Percentiles rank a stretch among this genome's conserved stretches.
phyloP scores from a whole-genome alignment of 2,329 filamentous ascomycete genomes.

The Aspergillus sp. region DNA sequence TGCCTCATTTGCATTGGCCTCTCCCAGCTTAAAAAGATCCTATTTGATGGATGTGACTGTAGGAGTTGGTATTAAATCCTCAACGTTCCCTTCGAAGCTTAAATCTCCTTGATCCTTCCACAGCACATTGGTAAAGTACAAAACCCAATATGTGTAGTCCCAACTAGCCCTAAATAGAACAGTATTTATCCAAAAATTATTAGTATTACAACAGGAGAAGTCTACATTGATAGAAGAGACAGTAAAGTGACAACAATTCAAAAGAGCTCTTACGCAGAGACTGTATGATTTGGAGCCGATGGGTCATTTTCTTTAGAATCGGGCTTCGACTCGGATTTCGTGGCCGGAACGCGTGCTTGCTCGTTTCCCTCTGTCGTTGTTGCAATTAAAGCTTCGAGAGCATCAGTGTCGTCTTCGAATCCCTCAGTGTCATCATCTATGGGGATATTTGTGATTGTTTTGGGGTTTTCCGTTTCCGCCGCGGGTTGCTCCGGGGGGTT shows the following conservation, averaged over 20 bases:
- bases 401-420: slow-evolving; percentile 37
- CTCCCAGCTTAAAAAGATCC: too few relatives aligned
- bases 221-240: too few relatives aligned
- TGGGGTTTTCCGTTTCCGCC: slow-evolving; percentile 3
- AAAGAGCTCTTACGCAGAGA: not conserved
- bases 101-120: too few relatives aligned
- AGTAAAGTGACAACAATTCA: not conserved
- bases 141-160: too few relatives aligned
- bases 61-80: too few relatives aligned
- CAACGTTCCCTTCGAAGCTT: too few relatives aligned
- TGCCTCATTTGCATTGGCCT: too few relatives aligned
- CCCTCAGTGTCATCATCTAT: slow-evolving; percentile 19
- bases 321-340: not conserved
- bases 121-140: too few relatives aligned
- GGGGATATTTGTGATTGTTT: slow-evolving; percentile 3
- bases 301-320: not conserved
- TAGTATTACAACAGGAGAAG: too few relatives aligned
- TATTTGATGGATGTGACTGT: too few relatives aligned
- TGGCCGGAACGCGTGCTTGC: not conserved
- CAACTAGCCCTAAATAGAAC: too few relatives aligned
- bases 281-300: not conserved
- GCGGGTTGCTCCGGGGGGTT: not conserved
- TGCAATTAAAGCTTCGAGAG: slow-evolving; percentile 33
- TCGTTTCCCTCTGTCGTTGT: slow-evolving; percentile 10
- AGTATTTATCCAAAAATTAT: too few relatives aligned